Conservation (phyloP, 202 grass and related monocot species). For the Panicum hallii region DNA sequence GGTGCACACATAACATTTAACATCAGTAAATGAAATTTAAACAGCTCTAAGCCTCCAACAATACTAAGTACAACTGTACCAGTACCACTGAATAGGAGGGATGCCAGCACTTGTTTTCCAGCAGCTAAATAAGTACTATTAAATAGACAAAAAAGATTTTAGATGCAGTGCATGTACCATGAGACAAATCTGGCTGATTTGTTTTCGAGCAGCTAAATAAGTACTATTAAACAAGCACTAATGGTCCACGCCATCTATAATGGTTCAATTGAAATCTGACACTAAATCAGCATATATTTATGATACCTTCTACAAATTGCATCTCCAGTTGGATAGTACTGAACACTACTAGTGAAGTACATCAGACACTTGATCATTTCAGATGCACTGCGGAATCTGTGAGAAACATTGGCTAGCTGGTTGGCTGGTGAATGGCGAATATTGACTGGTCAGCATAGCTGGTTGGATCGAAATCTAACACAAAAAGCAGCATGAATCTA, state of each 20-base stretch:
- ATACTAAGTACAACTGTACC: not conserved
- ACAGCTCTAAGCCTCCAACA: not conserved
- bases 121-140: not conserved
- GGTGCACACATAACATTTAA: not conserved
- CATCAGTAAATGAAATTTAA: not conserved
- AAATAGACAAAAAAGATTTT: not conserved
- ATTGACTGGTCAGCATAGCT: not conserved
- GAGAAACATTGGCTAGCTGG: not conserved
- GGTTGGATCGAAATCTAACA: constrained; percentile 35
- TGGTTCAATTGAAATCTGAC: not conserved
- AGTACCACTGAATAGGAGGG: not conserved
- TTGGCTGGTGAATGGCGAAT: not conserved
- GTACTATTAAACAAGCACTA: not conserved
- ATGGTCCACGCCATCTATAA: not conserved
- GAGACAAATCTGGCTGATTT: not conserved
- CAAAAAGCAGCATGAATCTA: not conserved
- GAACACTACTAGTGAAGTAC: not conserved
- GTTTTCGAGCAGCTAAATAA: too few species aligned
- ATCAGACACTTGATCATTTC: not conserved
- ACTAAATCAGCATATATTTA: not conserved
- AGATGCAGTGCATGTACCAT: not conserved
- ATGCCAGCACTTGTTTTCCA: not conserved
- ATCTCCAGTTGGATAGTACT: not conserved
- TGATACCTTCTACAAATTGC: not conserved
- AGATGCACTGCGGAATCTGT: not conserved